A percentile compares a stretch with the other conserved stretches of the same genome.
Evolutionary conservation across 441 rosid species (phyloP).

Genomic region (Cnidoscolus chayamansa): DNA sequence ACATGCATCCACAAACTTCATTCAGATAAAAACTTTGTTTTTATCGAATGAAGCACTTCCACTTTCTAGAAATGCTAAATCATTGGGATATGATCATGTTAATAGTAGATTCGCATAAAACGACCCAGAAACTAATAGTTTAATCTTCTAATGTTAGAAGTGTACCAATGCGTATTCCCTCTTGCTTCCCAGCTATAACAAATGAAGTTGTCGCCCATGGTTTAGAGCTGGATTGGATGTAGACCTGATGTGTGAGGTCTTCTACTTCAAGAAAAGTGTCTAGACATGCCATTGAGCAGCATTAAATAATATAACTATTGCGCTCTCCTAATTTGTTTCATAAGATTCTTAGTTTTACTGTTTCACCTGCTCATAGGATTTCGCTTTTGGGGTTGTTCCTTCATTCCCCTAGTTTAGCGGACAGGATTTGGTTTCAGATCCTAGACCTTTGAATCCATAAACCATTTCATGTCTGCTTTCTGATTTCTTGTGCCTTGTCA

Average conservation of each 20-base stretch:
- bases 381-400: neutral
- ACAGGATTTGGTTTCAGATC: neutral
- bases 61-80: neutral
- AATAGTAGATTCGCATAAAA: neutral
- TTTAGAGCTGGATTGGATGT: neutral
- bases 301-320: neutral
- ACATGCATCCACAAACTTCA: neutral
- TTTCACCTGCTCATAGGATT: neutral
- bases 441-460: neutral
- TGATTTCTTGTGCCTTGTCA: neutral
- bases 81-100: neutral
- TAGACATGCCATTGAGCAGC: neutral
- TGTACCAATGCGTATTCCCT: neutral
- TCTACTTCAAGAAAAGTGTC: conserved; percentile 4
- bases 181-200: conserved; percentile 5
- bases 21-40: neutral
- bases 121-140: neutral
- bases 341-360: neutral
- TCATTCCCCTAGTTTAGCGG: neutral
- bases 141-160: neutral
- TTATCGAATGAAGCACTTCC: neutral
- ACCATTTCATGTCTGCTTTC: neutral
- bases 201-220: neutral
- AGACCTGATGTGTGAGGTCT: neutral
- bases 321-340: neutral